These are phyloP conservation scores for Fusarium succisae DNA, from an alignment of 2,329 filamentous ascomycete species.

Conservation along the genomic window DNA sequence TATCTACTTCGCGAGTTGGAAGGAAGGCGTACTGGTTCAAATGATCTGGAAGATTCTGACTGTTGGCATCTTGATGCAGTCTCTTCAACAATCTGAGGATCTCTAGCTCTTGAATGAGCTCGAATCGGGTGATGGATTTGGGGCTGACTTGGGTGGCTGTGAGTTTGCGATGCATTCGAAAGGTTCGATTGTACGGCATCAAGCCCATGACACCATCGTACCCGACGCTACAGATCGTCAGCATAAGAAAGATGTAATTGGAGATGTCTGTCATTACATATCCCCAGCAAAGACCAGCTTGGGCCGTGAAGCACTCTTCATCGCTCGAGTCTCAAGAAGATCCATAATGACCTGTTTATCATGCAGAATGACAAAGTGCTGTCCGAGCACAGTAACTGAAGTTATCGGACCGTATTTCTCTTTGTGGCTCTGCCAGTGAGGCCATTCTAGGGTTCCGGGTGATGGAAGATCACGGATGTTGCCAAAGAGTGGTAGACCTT, in stretches of 20 bases:
- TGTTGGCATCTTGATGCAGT: background rate
- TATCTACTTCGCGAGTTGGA: rapidly evolving
- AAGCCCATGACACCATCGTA: slow-evolving; percentile 16
- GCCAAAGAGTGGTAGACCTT: slow-evolving; percentile 56
- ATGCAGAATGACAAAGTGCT: slow-evolving; percentile 52
- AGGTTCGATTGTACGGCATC: slow-evolving; percentile 12
- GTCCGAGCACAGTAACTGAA: slow-evolving; percentile 51
- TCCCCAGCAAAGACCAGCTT: slow-evolving; percentile 6
- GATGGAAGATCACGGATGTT: slow-evolving; percentile 59
- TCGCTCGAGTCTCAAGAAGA: background rate
- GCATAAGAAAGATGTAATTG: rapidly evolving
- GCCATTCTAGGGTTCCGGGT: slow-evolving; percentile 44
- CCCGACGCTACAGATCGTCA: background rate
- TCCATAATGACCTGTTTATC: slow-evolving; percentile 47
- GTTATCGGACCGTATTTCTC: slow-evolving; percentile 49
- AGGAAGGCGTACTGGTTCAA: background rate
- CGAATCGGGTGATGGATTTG: slow-evolving; percentile 9
- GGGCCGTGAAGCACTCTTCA: slow-evolving; percentile 11
- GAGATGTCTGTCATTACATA: background rate
- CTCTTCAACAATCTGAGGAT: background rate
- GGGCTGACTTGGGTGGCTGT: slow-evolving; percentile 16
- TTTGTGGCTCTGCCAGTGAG: slow-evolving; percentile 52
- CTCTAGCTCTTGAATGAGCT: background rate
- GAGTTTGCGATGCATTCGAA: slow-evolving; percentile 12
- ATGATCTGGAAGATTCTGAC: background rate